Evolutionary conservation across 1,139 yeast genomes (phyloP), one percentile per base, ranked within the genome.

Genomic region (Kluyveromyces marxianus): DNA sequence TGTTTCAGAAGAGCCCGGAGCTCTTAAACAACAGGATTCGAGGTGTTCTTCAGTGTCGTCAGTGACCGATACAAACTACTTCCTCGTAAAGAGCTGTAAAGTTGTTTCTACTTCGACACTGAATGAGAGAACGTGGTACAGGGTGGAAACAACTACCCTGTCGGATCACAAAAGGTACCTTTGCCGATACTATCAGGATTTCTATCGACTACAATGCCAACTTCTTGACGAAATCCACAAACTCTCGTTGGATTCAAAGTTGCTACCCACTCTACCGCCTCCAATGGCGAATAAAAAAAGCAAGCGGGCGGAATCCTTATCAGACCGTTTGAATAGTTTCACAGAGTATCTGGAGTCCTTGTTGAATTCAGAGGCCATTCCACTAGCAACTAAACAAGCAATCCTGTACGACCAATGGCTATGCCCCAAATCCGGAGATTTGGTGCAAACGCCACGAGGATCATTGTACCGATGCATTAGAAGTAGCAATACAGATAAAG

Each of bases 181-280:
- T 31, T 47, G 48, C 38, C 40, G 52, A 5, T 47, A 47, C 29
- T 49, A 47, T 37, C 50, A 49, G 35, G 50, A 49, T 30, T 49
- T 49, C 30, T 49, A 49, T 28, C 37, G 42, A 31, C 41, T 49
- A 41, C 52, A 49, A 8, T 40, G 44, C 25, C 37, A 35, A 36
- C 35, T 49, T 39, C 31, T 45, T 8, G 48, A 39, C 21, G 37
- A 40, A 25, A 8, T 46, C 31, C 36, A 29, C 6, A 30, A 35
- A 28, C 41, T 26, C 4, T 34, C 39, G 10, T 24, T 28, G 24
- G 41, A 37, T 6, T 21, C 26, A 14, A 37, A 43, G 7, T 30
- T 26, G 10, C 36, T 49, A 7, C 52, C 52, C 10, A 37, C 10
- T 5, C 42, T 49, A 10, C 52, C 52, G 3, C 36, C 42, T n/a